Percentiles rank a stretch among this genome's conserved stretches.
Conservation (phyloP, 768 basidiomycete genomes). For the Psilocybe azurescens region DNA sequence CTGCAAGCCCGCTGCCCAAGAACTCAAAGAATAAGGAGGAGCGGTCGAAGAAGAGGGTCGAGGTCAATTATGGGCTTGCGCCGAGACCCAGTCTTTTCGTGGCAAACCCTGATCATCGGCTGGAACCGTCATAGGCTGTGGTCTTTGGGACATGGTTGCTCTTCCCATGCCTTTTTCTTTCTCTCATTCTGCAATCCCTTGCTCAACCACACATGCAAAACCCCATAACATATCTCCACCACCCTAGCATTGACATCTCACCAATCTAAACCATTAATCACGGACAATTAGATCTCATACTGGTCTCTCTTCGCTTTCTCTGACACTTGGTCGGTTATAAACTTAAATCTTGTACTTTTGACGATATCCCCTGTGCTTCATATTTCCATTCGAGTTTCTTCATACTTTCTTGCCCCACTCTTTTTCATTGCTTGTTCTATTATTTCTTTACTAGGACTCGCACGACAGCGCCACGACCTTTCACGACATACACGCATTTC, state of each 20-base stretch:
- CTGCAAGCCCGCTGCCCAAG: constrained; percentile 33
- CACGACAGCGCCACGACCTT: constrained; percentile 4
- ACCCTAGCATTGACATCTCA: neutral
- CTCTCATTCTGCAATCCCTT: neutral
- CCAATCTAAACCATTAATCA: neutral
- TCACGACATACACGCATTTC: constrained; percentile 4
- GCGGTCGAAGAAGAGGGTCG: constrained; percentile 40
- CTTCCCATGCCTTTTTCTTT: neutral
- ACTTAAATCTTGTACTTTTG: neutral
- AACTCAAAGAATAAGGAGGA: constrained; percentile 51
- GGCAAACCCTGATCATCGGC: constrained; percentile 68
- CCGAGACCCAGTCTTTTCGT: constrained; percentile 69
- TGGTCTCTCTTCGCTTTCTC: neutral
- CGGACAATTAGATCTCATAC: neutral
- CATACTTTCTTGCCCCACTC: neutral
- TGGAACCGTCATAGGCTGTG: constrained; percentile 14
- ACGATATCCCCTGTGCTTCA: neutral
- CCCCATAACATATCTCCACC: neutral
- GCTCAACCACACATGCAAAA: neutral
- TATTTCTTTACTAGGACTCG: neutral
- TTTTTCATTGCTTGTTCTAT: neutral
- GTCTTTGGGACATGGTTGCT: constrained; percentile 2
- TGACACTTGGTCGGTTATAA: neutral
- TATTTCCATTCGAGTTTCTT: neutral
- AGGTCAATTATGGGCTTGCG: constrained; percentile 68